A percentile compares a stretch with the other conserved stretches of the same genome.
Evolutionary conservation across 2,329 filamentous ascomycete species (phyloP).

Genomic region (Pleomassaria siparia): DNA sequence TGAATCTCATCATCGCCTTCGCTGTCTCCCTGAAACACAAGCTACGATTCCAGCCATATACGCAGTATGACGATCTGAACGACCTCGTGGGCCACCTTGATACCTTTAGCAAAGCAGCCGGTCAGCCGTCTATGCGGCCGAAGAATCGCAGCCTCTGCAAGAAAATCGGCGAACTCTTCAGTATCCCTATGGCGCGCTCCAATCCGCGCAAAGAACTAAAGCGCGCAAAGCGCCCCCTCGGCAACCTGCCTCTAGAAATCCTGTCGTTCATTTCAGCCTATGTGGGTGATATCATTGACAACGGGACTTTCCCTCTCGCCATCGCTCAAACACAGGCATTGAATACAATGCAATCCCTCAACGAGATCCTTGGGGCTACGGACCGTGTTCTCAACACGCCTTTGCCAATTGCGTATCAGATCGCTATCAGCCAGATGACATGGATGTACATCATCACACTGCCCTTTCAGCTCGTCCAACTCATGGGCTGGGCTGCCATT

Average conservation of each 20-base stretch:
- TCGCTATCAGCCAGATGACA: conserved; percentile 78
- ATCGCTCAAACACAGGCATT: conserved; percentile 60
- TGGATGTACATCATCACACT: conserved; percentile 76
- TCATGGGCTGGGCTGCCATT: conserved; percentile 70
- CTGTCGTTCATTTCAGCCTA: conserved; percentile 68
- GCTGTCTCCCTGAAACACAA: conserved; percentile 74
- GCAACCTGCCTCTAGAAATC: conserved; percentile 77
- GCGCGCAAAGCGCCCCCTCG: conserved; percentile 66
- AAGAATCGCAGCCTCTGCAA: conserved; percentile 53
- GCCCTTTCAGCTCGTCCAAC: conserved; percentile 70
- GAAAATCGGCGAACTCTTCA: conserved; percentile 66
- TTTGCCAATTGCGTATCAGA: conserved; percentile 75
- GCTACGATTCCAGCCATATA: conserved; percentile 76
- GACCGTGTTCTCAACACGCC: too few species aligned
- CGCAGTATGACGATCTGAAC: conserved; percentile 69
- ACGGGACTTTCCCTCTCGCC: conserved; percentile 54
- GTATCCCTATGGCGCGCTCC: conserved; percentile 68
- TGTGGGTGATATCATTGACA: conserved; percentile 58
- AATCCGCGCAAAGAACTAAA: conserved; percentile 76
- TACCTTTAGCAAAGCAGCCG: conserved; percentile 64
- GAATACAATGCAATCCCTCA: conserved; percentile 61
- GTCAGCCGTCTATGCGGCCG: conserved; percentile 17
- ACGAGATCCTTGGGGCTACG: conserved; percentile 68
- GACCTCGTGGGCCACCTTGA: conserved; percentile 69
- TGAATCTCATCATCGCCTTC: conserved; percentile 76